phyloP scores from a whole-genome alignment of 176 grass and related monocot genomes.

The Tillandsia leiboldiana region DNA sequence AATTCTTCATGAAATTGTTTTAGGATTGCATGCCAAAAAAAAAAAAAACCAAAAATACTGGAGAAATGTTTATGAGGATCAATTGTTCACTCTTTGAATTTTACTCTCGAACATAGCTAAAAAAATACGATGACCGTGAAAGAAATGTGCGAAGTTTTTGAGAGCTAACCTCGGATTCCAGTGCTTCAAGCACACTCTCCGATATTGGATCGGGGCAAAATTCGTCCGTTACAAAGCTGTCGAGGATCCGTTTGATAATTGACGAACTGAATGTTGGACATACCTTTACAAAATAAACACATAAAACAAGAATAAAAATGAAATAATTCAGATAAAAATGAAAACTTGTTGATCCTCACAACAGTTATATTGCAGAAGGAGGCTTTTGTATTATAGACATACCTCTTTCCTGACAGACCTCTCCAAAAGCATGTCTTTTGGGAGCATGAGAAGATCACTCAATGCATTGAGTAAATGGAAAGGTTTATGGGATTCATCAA shows the following conservation, averaged over 20 bases:
- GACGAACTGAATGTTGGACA: constrained; percentile 79
- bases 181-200: constrained; percentile 56
- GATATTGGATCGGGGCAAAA: constrained; percentile 82
- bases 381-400: constrained; percentile 6
- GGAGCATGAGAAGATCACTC: constrained; percentile 96
- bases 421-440: constrained; percentile 92
- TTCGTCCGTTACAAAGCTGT: constrained; percentile 77
- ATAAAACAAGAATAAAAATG: background rate
- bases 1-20: too few species aligned
- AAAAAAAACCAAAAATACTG: too few species aligned
- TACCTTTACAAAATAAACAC: constrained; percentile 45
- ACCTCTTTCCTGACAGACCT: constrained; percentile 67
- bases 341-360: constrained; percentile 5
- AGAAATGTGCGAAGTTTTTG: background rate
- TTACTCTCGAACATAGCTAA: too few species aligned
- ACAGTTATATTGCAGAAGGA: constrained; percentile 1
- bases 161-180: constrained; percentile 71
- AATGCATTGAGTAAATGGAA: constrained; percentile 88
- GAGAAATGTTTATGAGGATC: too few species aligned
- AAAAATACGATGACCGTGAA: background rate
- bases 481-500: constrained; percentile 38
- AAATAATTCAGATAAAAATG: background rate
- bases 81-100: background rate
- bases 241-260: constrained; percentile 66
- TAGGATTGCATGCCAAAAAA: too few species aligned